phyloP scores from a whole-genome alignment of 768 basidiomycete species.

The Pisolithus marmoratus region DNA sequence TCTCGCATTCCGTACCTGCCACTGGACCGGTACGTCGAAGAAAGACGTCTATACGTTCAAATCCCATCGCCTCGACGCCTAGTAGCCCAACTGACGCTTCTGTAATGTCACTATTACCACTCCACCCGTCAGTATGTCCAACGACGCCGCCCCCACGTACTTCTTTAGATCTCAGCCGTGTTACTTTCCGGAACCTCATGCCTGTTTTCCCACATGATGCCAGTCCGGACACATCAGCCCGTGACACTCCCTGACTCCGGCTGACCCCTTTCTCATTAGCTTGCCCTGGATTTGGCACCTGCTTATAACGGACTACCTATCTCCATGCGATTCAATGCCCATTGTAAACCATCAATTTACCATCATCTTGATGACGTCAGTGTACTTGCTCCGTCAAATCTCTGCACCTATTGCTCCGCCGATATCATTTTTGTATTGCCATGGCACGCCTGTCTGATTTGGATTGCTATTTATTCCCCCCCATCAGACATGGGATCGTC shows the following conservation, averaged over 20 bases:
- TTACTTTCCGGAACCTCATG: constrained; percentile 58
- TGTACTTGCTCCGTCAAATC: constrained; percentile 23
- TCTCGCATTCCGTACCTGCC: constrained; percentile 15
- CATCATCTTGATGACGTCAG: constrained; percentile 21
- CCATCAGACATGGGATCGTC: too few species aligned
- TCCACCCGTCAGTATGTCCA: constrained; percentile 28
- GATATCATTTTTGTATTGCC: constrained; percentile 10
- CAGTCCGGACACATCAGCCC: constrained; percentile 8
- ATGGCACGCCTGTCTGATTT: constrained; percentile 23
- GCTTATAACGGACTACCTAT: constrained; percentile 25
- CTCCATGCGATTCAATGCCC: constrained; percentile 19
- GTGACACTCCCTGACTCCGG: constrained; percentile 7
- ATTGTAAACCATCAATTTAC: constrained; percentile 15
- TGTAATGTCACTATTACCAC: constrained; percentile 16
- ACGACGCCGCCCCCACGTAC: constrained; percentile 30
- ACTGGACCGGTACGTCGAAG: constrained; percentile 56
- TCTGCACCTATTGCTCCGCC: constrained; percentile 17
- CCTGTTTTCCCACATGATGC: constrained; percentile 40
- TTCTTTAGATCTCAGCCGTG: constrained; percentile 42
- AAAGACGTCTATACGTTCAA: constrained; percentile 48
- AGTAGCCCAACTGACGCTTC: constrained; percentile 10
- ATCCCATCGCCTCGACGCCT: constrained; percentile 34
- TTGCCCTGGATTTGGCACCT: constrained; percentile 10
- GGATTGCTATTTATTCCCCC: constrained; percentile 19
- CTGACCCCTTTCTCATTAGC: constrained; percentile 4